These are phyloP conservation scores for Schizosaccharomyces versatilis DNA, from an alignment of 1,139 yeast species.

Conservation along the genomic window DNA sequence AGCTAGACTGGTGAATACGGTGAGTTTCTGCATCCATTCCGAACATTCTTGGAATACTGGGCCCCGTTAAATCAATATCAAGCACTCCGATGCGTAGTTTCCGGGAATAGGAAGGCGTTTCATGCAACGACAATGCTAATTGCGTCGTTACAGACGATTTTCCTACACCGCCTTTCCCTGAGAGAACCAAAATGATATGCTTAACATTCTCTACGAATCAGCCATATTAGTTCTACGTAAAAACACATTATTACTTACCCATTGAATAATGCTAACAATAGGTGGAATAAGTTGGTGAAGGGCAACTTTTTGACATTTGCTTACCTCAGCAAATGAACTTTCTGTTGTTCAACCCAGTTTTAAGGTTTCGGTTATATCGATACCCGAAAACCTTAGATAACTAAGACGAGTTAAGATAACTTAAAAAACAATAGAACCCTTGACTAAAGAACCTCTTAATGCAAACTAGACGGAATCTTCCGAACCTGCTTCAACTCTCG, in stretches of 20 bases:
- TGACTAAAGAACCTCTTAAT: too few species aligned
- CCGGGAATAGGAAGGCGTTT: slow-evolving; percentile 32
- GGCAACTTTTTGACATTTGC: background rate
- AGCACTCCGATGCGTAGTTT: slow-evolving; percentile 47
- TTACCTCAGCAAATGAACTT: background rate
- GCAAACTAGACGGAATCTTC: too few species aligned
- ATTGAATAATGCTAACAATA: background rate
- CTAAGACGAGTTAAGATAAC: too few species aligned
- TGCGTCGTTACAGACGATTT: slow-evolving; percentile 91
- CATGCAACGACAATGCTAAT: slow-evolving; percentile 54
- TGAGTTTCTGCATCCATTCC: slow-evolving; percentile 39
- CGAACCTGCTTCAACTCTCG: too few species aligned
- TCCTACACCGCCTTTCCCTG: slow-evolving; percentile 97
- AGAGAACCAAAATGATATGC: slow-evolving; percentile 59
- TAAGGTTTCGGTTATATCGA: too few species aligned
- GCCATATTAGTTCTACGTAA: background rate
- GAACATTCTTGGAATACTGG: slow-evolving; percentile 89
- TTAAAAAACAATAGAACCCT: too few species aligned
- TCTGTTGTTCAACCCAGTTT: too few species aligned
- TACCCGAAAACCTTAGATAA: too few species aligned
- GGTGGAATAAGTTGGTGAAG: background rate
- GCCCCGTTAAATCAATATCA: slow-evolving; percentile 91
- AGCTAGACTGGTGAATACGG: slow-evolving; percentile 31
- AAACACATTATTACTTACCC: background rate
- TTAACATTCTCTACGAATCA: slow-evolving; percentile 26